Percentiles rank a stretch among this genome's conserved stretches.
Evolutionary conservation across 768 basidiomycete species (phyloP).

Genomic region (Leucosporidium scottii): DNA sequence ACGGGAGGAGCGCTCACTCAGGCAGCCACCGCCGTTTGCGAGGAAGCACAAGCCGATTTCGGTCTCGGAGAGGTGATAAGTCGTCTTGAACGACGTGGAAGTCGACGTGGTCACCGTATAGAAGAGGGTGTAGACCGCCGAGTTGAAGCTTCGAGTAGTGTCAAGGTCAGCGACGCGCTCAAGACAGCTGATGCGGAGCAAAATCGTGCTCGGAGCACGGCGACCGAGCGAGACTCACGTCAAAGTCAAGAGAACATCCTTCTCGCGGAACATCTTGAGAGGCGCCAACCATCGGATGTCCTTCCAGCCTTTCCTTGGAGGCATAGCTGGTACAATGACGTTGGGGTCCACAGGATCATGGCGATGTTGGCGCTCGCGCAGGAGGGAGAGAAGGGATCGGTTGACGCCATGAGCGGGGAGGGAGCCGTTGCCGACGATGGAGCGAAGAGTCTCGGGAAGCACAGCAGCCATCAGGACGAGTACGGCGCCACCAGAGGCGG

Average conservation of each 20-base stretch:
- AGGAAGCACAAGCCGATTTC: constrained; percentile 71
- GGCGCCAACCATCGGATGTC: constrained; percentile 18
- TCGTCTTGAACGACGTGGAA: constrained; percentile 54
- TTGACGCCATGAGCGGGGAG: constrained; percentile 40
- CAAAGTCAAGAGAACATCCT: constrained; percentile 54
- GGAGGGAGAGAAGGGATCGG: constrained; percentile 41
- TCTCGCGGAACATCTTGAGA: constrained; percentile 51
- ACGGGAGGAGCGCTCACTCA: constrained; percentile 22
- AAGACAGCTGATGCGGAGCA: too few relatives aligned
- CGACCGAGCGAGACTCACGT: not conserved
- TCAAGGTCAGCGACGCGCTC: too few relatives aligned
- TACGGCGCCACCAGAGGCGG: constrained; percentile 16
- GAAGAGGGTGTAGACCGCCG: constrained; percentile 45
- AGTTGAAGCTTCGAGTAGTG: constrained; percentile 5
- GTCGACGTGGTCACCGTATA: constrained; percentile 58
- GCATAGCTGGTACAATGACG: constrained; percentile 5
- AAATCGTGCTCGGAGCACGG: too few relatives aligned
- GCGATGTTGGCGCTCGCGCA: constrained; percentile 7
- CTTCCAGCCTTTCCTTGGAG: constrained; percentile 24
- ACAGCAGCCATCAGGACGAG: constrained; percentile 19
- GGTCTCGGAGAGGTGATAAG: constrained; percentile 58
- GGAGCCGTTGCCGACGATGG: constrained; percentile 49
- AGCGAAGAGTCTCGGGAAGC: constrained; percentile 42
- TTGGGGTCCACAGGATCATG: not conserved
- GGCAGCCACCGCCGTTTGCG: constrained; percentile 64